Percentiles rank a stretch among this genome's conserved stretches.
Conservation (phyloP, 2,329 filamentous ascomycete genomes). For the Didymosphaeria variabile region DNA sequence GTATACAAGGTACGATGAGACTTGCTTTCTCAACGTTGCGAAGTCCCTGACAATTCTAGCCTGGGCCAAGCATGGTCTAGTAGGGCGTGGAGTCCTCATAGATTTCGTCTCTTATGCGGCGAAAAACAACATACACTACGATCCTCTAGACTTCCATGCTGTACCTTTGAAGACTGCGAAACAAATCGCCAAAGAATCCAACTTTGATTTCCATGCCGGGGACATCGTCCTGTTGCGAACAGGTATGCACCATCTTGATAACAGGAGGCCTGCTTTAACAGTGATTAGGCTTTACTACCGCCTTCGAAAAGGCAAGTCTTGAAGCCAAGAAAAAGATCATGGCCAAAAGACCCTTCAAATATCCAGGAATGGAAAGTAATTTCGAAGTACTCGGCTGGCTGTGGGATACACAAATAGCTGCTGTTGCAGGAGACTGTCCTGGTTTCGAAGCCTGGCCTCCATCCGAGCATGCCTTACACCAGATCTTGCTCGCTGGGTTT, state of each 20-base stretch:
- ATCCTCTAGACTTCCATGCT: constrained; percentile 28
- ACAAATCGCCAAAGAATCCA: constrained; percentile 28
- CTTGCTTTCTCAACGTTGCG: not conserved
- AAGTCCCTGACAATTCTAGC: constrained; percentile 16
- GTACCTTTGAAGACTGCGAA: constrained; percentile 24
- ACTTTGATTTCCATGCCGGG: constrained; percentile 29
- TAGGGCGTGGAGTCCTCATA: constrained; percentile 34
- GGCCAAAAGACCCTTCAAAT: constrained; percentile 29
- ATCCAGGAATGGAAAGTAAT: constrained; percentile 28
- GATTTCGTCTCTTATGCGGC: constrained; percentile 31
- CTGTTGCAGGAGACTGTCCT: constrained; percentile 45
- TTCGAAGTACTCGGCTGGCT: constrained; percentile 30
- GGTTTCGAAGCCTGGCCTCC: constrained; percentile 45
- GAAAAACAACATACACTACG: constrained; percentile 29
- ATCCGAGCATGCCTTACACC: constrained; percentile 43
- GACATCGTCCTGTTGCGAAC: constrained; percentile 36
- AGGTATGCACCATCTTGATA: constrained; percentile 16
- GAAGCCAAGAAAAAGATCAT: constrained; percentile 28
- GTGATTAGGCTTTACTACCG: constrained; percentile 24
- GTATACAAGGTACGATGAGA: constrained; percentile 28
- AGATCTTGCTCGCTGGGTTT: constrained; percentile 47
- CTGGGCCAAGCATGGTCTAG: constrained; percentile 34
- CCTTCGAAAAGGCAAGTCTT: constrained; percentile 26
- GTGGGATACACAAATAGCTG: constrained; percentile 43
- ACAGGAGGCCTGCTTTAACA: not conserved